Conservation (phyloP, 345 rosid species). For the Balakata baccata region DNA sequence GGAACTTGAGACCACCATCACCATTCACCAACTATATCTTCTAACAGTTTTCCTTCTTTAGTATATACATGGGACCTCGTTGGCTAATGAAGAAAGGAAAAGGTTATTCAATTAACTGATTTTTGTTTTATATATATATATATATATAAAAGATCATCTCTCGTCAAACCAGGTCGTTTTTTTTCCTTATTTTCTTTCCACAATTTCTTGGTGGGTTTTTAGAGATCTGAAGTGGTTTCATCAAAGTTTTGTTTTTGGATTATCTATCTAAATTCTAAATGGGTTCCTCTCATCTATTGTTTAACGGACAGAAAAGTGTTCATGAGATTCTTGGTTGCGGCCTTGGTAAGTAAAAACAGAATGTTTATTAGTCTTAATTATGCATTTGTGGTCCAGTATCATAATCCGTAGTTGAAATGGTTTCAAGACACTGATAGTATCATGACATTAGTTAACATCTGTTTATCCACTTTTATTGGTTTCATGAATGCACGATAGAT, state of each 20-base stretch:
- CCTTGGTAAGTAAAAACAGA: slow-evolving; percentile 45
- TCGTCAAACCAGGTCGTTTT: background rate
- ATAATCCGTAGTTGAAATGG: background rate
- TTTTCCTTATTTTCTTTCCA: background rate
- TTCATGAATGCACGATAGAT: background rate
- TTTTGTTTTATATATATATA: background rate
- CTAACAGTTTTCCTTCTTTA: slow-evolving; percentile 2
- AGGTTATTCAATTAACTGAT: background rate
- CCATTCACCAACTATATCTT: slow-evolving; percentile 18
- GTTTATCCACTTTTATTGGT: background rate
- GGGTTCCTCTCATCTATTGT: slow-evolving; percentile 60
- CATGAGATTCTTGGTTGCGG: slow-evolving; percentile 88
- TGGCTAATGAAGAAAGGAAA: background rate
- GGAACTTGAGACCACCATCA: slow-evolving; percentile 36
- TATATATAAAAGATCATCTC: slow-evolving; percentile 21
- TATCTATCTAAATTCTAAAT: slow-evolving; percentile 27
- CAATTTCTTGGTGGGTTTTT: slow-evolving; percentile 18
- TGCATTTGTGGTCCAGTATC: background rate
- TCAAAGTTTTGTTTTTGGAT: slow-evolving; percentile 9
- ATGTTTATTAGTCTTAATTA: background rate
- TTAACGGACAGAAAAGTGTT: slow-evolving; percentile 58
- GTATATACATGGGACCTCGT: slow-evolving; percentile 8
- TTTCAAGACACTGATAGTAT: no score
- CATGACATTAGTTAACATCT: no score
- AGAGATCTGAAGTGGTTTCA: slow-evolving; percentile 48